Evolutionary conservation across 2,329 filamentous ascomycete species (phyloP), one percentile per base, ranked within the genome.

Genomic region (Fusarium goolgardi): DNA sequence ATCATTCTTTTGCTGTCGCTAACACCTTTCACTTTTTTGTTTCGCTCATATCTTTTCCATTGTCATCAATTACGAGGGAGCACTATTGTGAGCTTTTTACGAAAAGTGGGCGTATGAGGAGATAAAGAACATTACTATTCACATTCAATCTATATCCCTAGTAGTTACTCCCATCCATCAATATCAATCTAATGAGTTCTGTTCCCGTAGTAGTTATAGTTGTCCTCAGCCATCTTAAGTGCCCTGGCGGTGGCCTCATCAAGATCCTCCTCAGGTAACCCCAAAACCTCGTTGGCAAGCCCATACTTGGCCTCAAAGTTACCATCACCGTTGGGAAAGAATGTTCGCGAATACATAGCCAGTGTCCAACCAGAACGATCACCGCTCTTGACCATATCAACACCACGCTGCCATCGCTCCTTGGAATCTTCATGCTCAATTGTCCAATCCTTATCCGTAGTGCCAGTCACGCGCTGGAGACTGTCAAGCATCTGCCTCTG

Each of bases 401-500:
- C 63, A 0, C 82, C 88, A 2, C 83, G 79, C 52, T 78, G 75
- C 63, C 82, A 86, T 23, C 88, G 81, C 73, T 86, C 76, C 50
- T 78, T 71, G 1, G 79, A 76, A 1, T 75, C 69, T 74, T 88
- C 83, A 15, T 82, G 77, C 3, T 73, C 79, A 54, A 91, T 82
- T 6, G 75, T 39, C 72, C 72, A 74, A 73, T 91, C 88, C 0
- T 76, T 77, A 39, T 89, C 85, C 2, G 78, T 85, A 1, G 84
- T 87, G 0, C 83, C 83, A 0, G 86, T 85, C 15, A 88, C 87
- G 2, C 87, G 84, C 67, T 88, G 82, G 11, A 89, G 75, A 27
- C 83, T 84, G 39, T 85, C 84, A 58, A 91, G 83, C 81, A 92
- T 91, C 20, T 91, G 88, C 15, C 82, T 81, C 75, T 92, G 90